Evolutionary conservation across 2,329 filamentous ascomycete genomes (phyloP), one percentile per base, ranked within the genome.

Genomic region (Diaporthe citriasiana): DNA sequence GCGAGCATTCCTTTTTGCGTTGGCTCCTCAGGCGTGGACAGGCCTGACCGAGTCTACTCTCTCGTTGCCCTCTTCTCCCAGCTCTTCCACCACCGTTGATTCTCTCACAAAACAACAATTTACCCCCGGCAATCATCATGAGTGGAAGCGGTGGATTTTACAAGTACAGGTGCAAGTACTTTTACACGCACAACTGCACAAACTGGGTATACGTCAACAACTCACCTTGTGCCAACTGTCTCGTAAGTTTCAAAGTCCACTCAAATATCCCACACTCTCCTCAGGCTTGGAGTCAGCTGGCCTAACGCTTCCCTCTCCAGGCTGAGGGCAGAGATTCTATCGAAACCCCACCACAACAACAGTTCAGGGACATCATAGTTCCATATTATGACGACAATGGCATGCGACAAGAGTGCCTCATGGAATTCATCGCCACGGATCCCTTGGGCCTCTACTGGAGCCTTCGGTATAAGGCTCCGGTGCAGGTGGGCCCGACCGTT

Each of bases 121-220:
- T 25, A 38, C 45, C 35, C 25, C 33, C 60, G 33, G 19, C 40
- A 50, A 55, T 30, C 79, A 80, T 17, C 71, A 84, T 85, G 83
- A 83, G 82, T 68, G 81, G 82, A 59, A 82, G 83, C 79, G 84
- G 84, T 66, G 84, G 85, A 56, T 85, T 82, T 74, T 87, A 87
- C 79, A 87, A 85, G 81, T 88, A 86, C 80, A 83, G 84, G 51
- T 88, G 87, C 83, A 88, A 87, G 79, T 86, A 88, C 81, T 88
- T 85, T 76, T 83, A 83, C 75, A 84, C 84, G 17, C 80, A 87
- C 78, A 83, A 87, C 78, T 88, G 86, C 79, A 81, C 80, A 3
- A 84, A 87, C 74, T 88, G 86, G 87, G 85, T 87, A 15, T 87
- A 84, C 76, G 83, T 87, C 56, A 87, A 87, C 76, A 82, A 85